phyloP scores from a whole-genome alignment of 805 yeast species.

The Nakazawaea ernobii region DNA sequence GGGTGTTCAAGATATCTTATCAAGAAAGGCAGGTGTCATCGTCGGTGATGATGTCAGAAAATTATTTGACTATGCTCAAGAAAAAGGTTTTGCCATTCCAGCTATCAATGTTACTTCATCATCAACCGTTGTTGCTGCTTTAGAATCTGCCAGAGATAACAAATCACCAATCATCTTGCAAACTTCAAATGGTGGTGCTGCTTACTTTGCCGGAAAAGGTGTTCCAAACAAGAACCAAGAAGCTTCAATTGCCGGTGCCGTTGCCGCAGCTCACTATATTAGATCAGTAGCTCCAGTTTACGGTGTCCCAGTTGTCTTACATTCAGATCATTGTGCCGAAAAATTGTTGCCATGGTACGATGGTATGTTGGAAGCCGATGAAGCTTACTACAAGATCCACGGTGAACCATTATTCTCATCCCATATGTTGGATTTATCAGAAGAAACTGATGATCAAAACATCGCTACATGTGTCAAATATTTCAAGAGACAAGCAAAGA shows the following conservation, averaged over 20 bases:
- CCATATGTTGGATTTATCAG: conserved; percentile 97
- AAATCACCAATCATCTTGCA: conserved; percentile 94
- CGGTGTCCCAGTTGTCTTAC: conserved; percentile 94
- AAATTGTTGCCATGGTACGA: conserved; percentile 98
- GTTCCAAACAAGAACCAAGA: conserved; percentile 87
- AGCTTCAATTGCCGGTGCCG: conserved; percentile 90
- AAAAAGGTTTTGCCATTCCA: conserved; percentile 92
- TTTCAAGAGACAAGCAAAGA: conserved; percentile 88
- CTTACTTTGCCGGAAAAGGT: conserved; percentile 99
- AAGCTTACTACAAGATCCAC: conserved; percentile 76
- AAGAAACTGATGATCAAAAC: conserved; percentile 95
- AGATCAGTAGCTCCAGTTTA: conserved; percentile 94
- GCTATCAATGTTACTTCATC: conserved; percentile 98
- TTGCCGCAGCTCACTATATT: conserved; percentile 98
- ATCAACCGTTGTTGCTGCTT: conserved; percentile 93
- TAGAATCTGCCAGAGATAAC: conserved; percentile 95
- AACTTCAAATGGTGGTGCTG: conserved; percentile 99
- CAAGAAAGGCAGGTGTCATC: conserved; percentile 94
- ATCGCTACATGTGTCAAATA: conserved; percentile 90
- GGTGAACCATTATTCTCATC: conserved; percentile 98
- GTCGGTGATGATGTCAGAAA: conserved; percentile 94
- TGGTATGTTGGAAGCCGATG: conserved; percentile 96
- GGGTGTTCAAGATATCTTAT: conserved; percentile 71
- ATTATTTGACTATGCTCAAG: conserved; percentile 89
- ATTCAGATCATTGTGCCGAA: conserved; percentile 98